Evolutionary conservation across 352 stramenopile species (phyloP), one percentile per base, ranked within the genome.

Genomic region (Albugo laibachii): DNA sequence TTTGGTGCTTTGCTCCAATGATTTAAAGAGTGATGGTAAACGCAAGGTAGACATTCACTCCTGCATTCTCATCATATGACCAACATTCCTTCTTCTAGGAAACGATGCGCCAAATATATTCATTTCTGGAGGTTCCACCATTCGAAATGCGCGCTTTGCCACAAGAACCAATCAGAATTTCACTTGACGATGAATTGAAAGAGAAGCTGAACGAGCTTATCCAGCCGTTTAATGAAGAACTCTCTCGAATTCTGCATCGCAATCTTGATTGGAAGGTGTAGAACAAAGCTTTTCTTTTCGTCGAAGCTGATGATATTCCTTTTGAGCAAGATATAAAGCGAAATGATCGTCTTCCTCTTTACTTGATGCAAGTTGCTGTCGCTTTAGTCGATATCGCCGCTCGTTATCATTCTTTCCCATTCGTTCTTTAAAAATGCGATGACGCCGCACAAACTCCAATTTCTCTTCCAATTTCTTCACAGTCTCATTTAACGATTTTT

Each of bases 1-100:
- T 45, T 56, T 97, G 41, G 65, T 97, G 12, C 52, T 97, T 13
- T 89, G 77, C 42, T 63, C 97, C 34, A 92, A 98, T 47, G 85
- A 96, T 20, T 94, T 97, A 65, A 89, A 83, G 63, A 79, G 57
- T 31, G 3, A 3, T 10, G 8, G 3, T 8, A 31, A 8, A 31
- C 3, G 24, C 24, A 31, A 31, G 24, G 24, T 31, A 31, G 3
- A 31, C 24, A 31, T 31, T 31, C 24, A 31, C 8, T 31, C 24
- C 24, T 31, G 3, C 24, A 3, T 10, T 31, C n/a, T n/a, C n/a
- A n/a, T n/a, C n/a, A n/a, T 31, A 31, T 31, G 24, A 31, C 24
- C 8, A 3, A 31, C 8, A 31, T 31, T 31, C 24, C 24, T 10
- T 31, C n/a, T 31, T 52, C 43, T 38, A 84, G 72, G 27, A 46